Percentiles rank a stretch among this genome's conserved stretches.
These are phyloP conservation scores for Penicillium egyptiacum DNA, from an alignment of 495 filamentous ascomycete species.

Conservation along the genomic window DNA sequence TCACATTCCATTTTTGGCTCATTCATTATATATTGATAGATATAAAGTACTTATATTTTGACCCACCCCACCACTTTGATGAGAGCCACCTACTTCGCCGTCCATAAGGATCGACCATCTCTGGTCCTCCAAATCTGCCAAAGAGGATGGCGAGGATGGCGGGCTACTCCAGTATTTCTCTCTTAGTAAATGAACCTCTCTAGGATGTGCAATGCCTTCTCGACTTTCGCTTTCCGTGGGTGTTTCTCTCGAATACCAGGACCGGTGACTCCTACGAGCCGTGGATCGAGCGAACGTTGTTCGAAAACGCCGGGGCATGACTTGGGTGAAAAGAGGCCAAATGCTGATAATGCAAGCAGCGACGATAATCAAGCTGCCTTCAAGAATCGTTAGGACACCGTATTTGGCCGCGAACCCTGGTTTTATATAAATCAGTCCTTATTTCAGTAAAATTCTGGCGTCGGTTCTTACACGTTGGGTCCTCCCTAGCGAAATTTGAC, in stretches of 20 bases:
- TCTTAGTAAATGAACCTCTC: not conserved
- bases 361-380: conserved; percentile 19
- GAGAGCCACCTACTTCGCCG: not conserved
- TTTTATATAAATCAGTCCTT: not conserved
- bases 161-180: conserved; percentile 10
- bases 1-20: not conserved
- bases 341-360: conserved; percentile 23
- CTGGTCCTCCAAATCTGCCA: conserved; percentile 24
- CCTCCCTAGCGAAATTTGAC: not conserved
- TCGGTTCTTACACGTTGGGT: conserved; percentile 21
- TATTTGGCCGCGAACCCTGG: conserved; percentile 18
- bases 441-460: not conserved
- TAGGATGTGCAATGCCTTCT: not conserved
- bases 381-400: conserved; percentile 15
- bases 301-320: conserved; percentile 12
- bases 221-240: not conserved
- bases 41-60: conserved; percentile 6
- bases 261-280: not conserved
- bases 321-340: conserved; percentile 23
- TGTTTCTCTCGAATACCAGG: not conserved
- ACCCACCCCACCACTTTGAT: not conserved
- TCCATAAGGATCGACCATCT: conserved; percentile 14
- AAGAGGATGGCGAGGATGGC: conserved; percentile 17
- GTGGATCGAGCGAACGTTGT: not conserved
- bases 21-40: not conserved